Conservation (phyloP, 306 rosid genomes). For the Malus asiatica region DNA sequence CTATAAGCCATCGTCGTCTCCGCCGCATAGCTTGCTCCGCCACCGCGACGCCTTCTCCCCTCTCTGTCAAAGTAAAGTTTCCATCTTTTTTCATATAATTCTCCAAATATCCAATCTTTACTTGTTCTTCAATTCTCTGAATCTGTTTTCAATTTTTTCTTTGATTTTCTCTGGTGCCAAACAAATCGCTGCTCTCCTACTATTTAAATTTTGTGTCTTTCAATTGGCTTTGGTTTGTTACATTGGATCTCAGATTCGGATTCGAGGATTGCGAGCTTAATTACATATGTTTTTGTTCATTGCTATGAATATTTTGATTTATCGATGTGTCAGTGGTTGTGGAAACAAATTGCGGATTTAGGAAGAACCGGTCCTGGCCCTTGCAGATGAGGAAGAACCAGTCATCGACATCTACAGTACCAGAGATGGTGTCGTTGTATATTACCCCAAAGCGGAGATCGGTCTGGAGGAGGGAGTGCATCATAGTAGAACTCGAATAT, state of each 20-base stretch:
- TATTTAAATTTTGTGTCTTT: background rate
- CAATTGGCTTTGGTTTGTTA: background rate
- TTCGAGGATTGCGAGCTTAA: background rate
- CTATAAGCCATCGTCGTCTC: no score
- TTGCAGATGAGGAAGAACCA: no score
- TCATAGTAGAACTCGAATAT: conserved; percentile 96
- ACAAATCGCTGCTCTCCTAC: background rate
- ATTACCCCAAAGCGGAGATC: conserved; percentile 97
- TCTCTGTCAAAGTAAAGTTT: no score
- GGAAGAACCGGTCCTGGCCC: no score
- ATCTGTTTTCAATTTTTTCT: background rate
- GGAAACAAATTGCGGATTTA: background rate
- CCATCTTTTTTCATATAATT: background rate
- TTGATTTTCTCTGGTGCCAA: background rate
- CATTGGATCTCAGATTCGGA: conserved; percentile 8
- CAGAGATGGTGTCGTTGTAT: conserved; percentile 62
- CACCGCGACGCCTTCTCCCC: no score
- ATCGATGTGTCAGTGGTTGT: background rate
- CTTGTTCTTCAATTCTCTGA: background rate
- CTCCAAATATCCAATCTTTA: background rate
- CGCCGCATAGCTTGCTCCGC: no score
- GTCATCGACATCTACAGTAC: conserved; percentile 50
- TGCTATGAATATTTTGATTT: background rate
- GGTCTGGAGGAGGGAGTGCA: conserved; percentile 92
- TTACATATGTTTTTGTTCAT: background rate